Conservation (phyloP, 1,139 yeast genomes). For the Taphrina pruni region DNA sequence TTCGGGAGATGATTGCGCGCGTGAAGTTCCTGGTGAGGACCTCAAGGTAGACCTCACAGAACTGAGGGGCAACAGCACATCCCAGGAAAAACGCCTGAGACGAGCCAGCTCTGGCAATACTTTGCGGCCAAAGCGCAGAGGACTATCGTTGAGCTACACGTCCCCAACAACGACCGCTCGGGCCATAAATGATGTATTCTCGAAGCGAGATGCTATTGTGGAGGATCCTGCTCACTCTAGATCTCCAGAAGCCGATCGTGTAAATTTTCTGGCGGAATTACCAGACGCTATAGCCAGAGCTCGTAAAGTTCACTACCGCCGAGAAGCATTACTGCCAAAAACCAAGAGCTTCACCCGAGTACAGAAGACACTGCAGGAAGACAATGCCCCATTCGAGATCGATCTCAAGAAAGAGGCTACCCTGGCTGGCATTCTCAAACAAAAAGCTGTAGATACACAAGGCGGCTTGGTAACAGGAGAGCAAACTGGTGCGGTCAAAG, state of each 20-base stretch:
- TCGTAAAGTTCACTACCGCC: conserved; percentile 33
- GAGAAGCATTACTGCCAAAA: conserved; percentile 36
- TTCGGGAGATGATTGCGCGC: conserved; percentile 15
- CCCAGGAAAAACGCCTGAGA: conserved; percentile 4
- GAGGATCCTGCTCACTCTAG: neutral
- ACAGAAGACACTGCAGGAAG: conserved; percentile 32
- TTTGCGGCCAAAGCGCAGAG: conserved; percentile 1
- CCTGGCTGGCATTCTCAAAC: conserved; percentile 27
- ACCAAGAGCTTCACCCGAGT: conserved; percentile 33
- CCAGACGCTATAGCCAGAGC: conserved; percentile 38
- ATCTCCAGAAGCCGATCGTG: conserved; percentile 24
- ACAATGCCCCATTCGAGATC: conserved; percentile 26
- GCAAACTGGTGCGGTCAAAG: neutral
- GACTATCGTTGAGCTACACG: conserved; percentile 20
- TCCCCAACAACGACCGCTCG: conserved; percentile 38
- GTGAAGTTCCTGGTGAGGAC: neutral
- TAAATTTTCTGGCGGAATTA: conserved; percentile 29
- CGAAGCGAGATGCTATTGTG: conserved; percentile 2
- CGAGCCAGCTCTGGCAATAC: conserved; percentile 11
- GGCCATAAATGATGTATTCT: conserved; percentile 27
- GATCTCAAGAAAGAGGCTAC: conserved; percentile 36
- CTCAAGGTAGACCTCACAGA: conserved; percentile 8
- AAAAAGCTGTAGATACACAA: neutral
- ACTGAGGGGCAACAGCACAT: conserved; percentile 9
- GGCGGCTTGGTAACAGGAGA: neutral